Base-by-base conservation (phyloP, 768 basidiomycete species). In the Tulasnella sp. region DNA sequence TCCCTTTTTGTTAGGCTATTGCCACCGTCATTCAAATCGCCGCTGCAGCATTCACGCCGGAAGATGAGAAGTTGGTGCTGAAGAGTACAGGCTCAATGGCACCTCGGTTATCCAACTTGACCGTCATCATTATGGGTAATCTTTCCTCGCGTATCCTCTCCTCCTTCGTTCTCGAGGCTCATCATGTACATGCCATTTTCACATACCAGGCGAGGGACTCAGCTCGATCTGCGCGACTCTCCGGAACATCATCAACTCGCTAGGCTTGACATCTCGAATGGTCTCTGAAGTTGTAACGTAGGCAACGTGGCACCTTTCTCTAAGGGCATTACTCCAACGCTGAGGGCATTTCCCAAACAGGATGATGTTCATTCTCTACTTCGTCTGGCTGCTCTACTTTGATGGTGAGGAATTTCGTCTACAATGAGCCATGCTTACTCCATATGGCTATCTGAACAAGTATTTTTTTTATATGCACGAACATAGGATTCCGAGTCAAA, bases 301-400 rank as follows among this genome's bases (percentile, higher is more conserved):
- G 11, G 74, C 16, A 5, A 0, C 12, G 20, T 18, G 11, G 9
- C 64, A 5, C 16, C 4, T 31, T 34, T 6, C 37, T 37, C 37
- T 37, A 37, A 37, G 37, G 37, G 37, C 37, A 37, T 37, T 37
- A 37, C 37, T 37, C 37, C 37, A 37, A 37, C 37, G 37, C 6
- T 37, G 37, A 37, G 6, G 2, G 37, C 6, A 37, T 37, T 37
- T 37, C 37, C 2, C 37, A 37, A 37, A 9, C 22, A 50, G 48
- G 6, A 42, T 14, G 28, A 3, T 75, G 3, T 16, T 75, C 74
- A 75, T 75, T 16, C 40, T 75, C 0, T 75, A 75, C 74, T 44
- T 75, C n/a, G 12, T 75, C 48, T 75, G 74, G 74, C 48, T 75
- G 4, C 40, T 75, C 42, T 75, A 75, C 74, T 75, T 75, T 16